Conservation (phyloP, 2,329 filamentous ascomycete genomes). For the Samsoniella hepiali region DNA sequence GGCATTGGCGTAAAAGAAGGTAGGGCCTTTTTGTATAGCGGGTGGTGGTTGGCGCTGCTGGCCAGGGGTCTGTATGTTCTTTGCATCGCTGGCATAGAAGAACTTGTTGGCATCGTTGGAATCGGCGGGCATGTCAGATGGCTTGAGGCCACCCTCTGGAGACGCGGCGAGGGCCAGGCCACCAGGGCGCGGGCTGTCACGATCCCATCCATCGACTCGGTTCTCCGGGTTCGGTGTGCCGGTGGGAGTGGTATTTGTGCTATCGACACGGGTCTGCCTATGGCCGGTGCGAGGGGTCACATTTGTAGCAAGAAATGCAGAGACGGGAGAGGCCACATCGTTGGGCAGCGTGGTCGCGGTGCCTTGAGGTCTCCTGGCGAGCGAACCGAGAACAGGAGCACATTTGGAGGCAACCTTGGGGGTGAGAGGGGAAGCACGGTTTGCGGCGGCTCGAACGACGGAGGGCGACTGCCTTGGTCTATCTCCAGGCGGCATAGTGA, state of each 20-base stretch:
- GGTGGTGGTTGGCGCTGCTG: conserved; percentile 38
- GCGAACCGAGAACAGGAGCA: conserved; percentile 41
- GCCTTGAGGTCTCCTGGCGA: conserved; percentile 34
- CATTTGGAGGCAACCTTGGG: conserved; percentile 50
- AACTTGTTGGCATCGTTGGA: conserved; percentile 63
- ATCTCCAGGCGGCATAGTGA: conserved; percentile 35
- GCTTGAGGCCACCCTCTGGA: conserved; percentile 27
- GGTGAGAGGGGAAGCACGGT: conserved; percentile 45
- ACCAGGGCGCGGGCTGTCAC: conserved; percentile 23
- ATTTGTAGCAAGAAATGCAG: conserved; percentile 60
- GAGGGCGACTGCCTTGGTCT: conserved; percentile 67
- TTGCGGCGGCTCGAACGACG: conserved; percentile 52
- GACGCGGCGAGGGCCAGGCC: conserved; percentile 32
- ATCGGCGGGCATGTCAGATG: conserved; percentile 29
- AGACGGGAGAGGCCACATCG: conserved; percentile 50
- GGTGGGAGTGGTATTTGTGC: conserved; percentile 62
- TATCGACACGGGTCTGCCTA: conserved; percentile 69
- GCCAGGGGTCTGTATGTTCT: conserved; percentile 36
- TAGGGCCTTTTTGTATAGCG: conserved; percentile 45
- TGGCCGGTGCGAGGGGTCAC: conserved; percentile 76
- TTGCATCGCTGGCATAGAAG: conserved; percentile 85
- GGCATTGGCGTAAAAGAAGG: conserved; percentile 57
- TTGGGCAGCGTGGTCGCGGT: conserved; percentile 22
- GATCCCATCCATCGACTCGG: conserved; percentile 43
- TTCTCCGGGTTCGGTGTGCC: conserved; percentile 53